Evolutionary conservation across 208 protist genomes (phyloP), one percentile per base, ranked within the genome.

Genomic region (Leishmania major): DNA sequence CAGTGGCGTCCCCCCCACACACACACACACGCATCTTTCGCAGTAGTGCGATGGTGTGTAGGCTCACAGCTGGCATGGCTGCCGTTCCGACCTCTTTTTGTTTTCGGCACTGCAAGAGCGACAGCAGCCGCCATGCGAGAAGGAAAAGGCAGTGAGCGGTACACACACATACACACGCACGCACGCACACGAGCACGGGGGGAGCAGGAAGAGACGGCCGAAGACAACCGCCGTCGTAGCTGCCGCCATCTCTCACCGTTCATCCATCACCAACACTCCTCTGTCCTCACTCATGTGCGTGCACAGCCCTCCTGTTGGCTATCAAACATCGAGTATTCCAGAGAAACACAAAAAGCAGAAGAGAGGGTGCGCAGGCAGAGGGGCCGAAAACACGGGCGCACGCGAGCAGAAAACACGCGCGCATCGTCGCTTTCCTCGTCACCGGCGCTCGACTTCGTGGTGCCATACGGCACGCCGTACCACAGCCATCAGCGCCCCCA

Each of bases 261-360:
- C 45, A 51, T n/a, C 70, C 43, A 51, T 19, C 70, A 22, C 31
- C 45, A 74, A 3, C 47, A 6, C 49, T 35, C 35, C 71, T 35
- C 40, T 57, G 45, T 43, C 71, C 13, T 75, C 71, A 31, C n/a
- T 2, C 28, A 19, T 17, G 22, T 57, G 71, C 31, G 71, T 8
- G 13, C 47, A 4, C 15, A 19, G 47, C 35, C 2, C 73, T 43
- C 45, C 45, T 35, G 3, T 15, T 74, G 45, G 53, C 49, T 77
- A 77, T 47, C 7, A n/a, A 60, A 76, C 43, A 76, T 76, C n/a
- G 51, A 76, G 43, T 74, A 69, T 76, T 75, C 60, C 67, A 64
- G 22, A 57, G 31, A 31, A 43, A n/a, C 40, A 76, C 5, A 75
- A 60, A 75, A 62, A 4, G 69, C 7, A 55, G 72, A 15, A 59